phyloP scores from a whole-genome alignment of 768 basidiomycete species.

The Cystofilobasidium ferigula region DNA sequence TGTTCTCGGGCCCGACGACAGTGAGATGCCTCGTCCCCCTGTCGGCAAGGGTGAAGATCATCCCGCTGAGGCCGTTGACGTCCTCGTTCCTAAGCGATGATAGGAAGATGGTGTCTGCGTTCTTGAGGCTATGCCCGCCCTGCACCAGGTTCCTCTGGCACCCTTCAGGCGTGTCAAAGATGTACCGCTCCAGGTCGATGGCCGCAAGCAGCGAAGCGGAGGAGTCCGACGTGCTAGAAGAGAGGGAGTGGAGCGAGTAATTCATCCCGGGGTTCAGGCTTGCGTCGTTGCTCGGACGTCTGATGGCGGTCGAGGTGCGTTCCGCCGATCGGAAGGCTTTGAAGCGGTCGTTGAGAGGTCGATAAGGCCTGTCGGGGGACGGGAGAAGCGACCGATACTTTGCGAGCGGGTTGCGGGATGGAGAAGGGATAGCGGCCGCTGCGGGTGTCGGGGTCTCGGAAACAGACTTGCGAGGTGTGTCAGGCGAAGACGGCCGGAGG shows the following conservation, averaged over 20 bases:
- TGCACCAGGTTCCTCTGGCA: slow-evolving; percentile 11
- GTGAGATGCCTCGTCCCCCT: slow-evolving; percentile 1
- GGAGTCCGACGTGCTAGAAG: slow-evolving; percentile 2
- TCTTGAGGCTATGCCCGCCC: not conserved
- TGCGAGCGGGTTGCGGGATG: no score
- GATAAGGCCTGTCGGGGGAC: not conserved
- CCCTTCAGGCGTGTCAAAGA: slow-evolving; percentile 20
- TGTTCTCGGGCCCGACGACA: slow-evolving; percentile 21
- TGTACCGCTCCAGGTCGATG: not conserved
- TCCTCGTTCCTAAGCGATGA: slow-evolving; percentile 8
- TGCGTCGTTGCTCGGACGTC: no score
- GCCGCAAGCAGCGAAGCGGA: slow-evolving; percentile 1
- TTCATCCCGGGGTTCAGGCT: not conserved
- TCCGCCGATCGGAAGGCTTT: not conserved
- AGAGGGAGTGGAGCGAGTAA: slow-evolving; percentile 1
- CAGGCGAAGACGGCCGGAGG: no score
- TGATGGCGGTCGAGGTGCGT: not conserved
- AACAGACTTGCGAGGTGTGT: no score
- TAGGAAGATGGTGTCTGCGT: slow-evolving; percentile 12
- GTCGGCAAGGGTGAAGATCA: slow-evolving; percentile 22
- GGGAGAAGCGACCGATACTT: not conserved
- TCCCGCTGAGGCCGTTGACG: slow-evolving; percentile 14
- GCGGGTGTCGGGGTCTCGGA: no score
- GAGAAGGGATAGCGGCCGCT: no score
- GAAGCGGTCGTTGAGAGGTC: not conserved